Conservation (phyloP, 208 protist genomes). For the Trypanosoma grayi region DNA sequence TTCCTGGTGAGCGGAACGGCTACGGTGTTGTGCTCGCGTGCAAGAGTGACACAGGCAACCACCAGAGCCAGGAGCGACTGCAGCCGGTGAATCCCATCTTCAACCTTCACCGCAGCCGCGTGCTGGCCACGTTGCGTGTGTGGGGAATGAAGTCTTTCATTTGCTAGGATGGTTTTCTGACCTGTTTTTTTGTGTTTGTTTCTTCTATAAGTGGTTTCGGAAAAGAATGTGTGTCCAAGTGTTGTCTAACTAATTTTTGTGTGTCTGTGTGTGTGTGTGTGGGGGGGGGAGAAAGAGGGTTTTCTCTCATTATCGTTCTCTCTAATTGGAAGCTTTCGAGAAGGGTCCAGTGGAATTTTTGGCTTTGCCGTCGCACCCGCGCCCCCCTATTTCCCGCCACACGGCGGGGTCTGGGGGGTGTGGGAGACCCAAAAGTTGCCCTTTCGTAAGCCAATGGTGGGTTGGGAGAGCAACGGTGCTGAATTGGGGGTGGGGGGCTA, state of each 20-base stretch:
- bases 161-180: conserved; percentile 12
- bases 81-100: conserved; percentile 66
- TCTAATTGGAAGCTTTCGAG: too few relatives aligned
- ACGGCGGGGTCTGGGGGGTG: too few relatives aligned
- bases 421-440: too few relatives aligned
- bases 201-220: not conserved
- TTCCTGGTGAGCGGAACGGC: conserved; percentile 29
- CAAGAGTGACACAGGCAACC: conserved; percentile 1
- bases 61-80: conserved; percentile 37
- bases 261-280: not conserved
- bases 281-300: not conserved
- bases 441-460: too few relatives aligned
- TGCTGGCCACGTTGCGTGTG: conserved; percentile 39
- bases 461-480: too few relatives aligned
- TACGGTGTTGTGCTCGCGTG: conserved; percentile 49
- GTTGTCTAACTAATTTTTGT: not conserved
- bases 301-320: not conserved
- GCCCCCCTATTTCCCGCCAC: too few relatives aligned
- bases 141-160: conserved; percentile 51
- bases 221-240: too few relatives aligned
- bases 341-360: too few relatives aligned
- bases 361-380: too few relatives aligned
- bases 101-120: conserved; percentile 56
- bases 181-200: not conserved
- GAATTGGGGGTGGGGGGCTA: too few relatives aligned